These are phyloP conservation scores for Kodamaea lidongshanica DNA, from an alignment of 805 yeast genomes.

Conservation along the genomic window DNA sequence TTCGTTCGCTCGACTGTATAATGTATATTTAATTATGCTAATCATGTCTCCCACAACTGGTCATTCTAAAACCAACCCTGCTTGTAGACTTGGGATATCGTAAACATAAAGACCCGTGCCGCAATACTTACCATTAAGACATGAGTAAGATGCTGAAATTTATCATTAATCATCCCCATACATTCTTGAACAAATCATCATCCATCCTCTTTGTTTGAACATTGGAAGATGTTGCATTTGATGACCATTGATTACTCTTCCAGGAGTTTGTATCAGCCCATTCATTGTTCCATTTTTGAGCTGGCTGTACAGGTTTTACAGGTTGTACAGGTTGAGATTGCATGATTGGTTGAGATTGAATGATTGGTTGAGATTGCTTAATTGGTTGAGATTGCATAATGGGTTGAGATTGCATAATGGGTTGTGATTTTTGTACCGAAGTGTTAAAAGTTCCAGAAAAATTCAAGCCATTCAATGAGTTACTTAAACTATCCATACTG, in stretches of 20 bases:
- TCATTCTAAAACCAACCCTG: too few species aligned
- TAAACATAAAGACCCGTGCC: too few species aligned
- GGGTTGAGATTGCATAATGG: slow-evolving; percentile 2
- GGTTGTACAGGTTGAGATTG: slow-evolving; percentile 9
- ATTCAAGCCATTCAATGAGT: slow-evolving; percentile 19
- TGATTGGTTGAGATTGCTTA: slow-evolving; percentile 3
- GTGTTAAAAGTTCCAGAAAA: slow-evolving; percentile 9
- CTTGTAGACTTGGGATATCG: too few species aligned
- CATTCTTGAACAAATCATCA: slow-evolving; percentile 64
- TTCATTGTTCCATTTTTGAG: slow-evolving; percentile 25
- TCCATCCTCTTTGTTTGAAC: slow-evolving; percentile 30
- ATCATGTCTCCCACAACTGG: too few species aligned
- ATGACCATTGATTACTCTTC: slow-evolving; percentile 3
- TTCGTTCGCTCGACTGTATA: too few species aligned
- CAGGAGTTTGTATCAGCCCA: slow-evolving; percentile 28
- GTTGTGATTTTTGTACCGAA: not conserved
- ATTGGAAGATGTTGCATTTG: slow-evolving; percentile 8
- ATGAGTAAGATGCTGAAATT: too few species aligned
- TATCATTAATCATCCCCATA: slow-evolving; percentile 59
- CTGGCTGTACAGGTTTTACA: not conserved
- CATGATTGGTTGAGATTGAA: slow-evolving; percentile 3
- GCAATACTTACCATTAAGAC: too few species aligned
- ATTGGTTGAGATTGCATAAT: slow-evolving; percentile 4
- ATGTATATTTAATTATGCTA: too few species aligned
- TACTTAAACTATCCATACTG: slow-evolving; percentile 12